phyloP scores from a whole-genome alignment of 2,329 filamentous ascomycete genomes.

The Didymella keratinophila region DNA sequence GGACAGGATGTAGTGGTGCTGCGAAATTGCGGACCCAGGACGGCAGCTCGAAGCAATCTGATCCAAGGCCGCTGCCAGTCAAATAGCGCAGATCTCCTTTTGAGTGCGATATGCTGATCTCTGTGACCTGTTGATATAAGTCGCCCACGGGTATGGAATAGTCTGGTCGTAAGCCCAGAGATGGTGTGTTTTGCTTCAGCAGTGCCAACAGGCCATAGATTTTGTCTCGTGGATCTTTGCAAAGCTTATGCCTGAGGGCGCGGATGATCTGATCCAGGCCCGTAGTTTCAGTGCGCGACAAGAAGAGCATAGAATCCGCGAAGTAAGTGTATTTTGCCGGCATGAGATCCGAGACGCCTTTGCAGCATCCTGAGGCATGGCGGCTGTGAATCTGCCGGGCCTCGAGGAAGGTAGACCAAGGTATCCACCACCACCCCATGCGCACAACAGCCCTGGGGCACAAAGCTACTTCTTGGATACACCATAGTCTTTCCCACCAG shows the following conservation, averaged over 20 bases:
- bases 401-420: background rate
- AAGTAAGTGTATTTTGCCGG: slow-evolving; percentile 10
- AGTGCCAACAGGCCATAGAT: slow-evolving; percentile 7
- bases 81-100: slow-evolving; percentile 2
- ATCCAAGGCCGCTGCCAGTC: slow-evolving; percentile 5
- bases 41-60: background rate
- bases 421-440: background rate
- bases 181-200: background rate
- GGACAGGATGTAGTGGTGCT: background rate
- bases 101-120: background rate
- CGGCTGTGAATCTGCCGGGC: background rate
- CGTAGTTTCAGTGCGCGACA: background rate
- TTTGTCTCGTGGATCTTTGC: slow-evolving; percentile 13
- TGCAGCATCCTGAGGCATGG: background rate
- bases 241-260: slow-evolving; percentile 9
- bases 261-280: background rate
- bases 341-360: background rate
- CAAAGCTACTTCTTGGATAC: slow-evolving; percentile 5
- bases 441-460: slow-evolving; percentile 2
- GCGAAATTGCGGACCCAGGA: slow-evolving; percentile 11
- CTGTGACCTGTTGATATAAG: slow-evolving; percentile 1
- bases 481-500: slow-evolving; percentile 14
- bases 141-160: background rate
- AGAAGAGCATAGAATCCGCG: slow-evolving; percentile 4
- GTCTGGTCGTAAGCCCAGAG: background rate